These are phyloP conservation scores for Ophiocordyceps sinensis DNA, from an alignment of 2,329 filamentous ascomycete genomes.

Conservation along the genomic window DNA sequence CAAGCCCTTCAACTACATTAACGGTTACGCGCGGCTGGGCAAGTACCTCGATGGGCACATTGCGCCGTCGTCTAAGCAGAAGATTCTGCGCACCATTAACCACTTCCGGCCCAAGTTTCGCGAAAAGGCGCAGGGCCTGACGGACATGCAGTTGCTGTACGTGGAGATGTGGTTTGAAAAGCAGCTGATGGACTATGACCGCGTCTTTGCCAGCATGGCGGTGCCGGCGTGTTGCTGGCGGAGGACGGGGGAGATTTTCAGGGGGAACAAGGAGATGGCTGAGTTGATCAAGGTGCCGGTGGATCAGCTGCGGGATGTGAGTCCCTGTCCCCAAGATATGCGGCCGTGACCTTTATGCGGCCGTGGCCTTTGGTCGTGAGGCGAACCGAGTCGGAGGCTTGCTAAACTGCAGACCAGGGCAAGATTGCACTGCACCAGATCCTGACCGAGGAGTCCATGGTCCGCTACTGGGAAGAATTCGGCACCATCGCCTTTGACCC, in stretches of 20 bases:
- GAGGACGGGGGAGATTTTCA: conserved; percentile 89
- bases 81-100: conserved; percentile 82
- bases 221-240: conserved; percentile 97
- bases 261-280: conserved; percentile 98
- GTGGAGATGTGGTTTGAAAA: conserved; percentile 99
- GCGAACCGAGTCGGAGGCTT: neutral
- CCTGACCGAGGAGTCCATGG: conserved; percentile 83
- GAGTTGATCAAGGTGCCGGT: conserved; percentile 89
- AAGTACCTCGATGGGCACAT: conserved; percentile 88
- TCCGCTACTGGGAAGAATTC: conserved; percentile 98
- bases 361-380: neutral
- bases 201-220: conserved; percentile 97
- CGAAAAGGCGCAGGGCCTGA: conserved; percentile 83
- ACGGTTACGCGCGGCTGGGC: conserved; percentile 80
- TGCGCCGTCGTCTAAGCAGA: conserved; percentile 66
- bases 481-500: conserved; percentile 94
- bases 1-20: conserved; percentile 97
- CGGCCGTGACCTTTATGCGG: neutral
- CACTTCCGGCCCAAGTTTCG: conserved; percentile 91
- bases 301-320: conserved; percentile 76
- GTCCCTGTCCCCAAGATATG: no score
- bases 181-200: conserved; percentile 93
- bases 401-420: conserved; percentile 43
- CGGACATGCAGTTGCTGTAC: conserved; percentile 83
- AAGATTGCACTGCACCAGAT: conserved; percentile 94